Evolutionary conservation across 2,329 filamentous ascomycete genomes (phyloP).

Genomic region (Penicillium hordei): DNA sequence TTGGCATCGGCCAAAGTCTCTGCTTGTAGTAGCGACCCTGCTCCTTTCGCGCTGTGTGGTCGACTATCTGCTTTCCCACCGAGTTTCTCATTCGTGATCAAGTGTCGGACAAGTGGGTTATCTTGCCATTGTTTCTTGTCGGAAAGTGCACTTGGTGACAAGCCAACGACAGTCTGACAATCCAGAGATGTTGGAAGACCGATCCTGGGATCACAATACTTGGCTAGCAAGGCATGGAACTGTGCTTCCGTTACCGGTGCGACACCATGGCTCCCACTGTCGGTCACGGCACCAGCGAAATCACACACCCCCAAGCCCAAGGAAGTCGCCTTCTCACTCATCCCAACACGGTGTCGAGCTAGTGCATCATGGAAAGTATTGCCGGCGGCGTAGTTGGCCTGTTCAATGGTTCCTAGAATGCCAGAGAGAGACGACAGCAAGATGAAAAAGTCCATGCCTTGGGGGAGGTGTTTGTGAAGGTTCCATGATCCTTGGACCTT

Average conservation of each 20-base stretch:
- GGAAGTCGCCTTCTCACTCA: slow-evolving; percentile 19
- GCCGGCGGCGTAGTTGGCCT: slow-evolving; percentile 47
- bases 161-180: slow-evolving; percentile 1
- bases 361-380: slow-evolving; percentile 42
- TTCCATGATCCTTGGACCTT: slow-evolving; percentile 29
- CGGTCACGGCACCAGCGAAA: background rate
- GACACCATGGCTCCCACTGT: background rate
- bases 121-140: slow-evolving; percentile 1
- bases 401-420: slow-evolving; percentile 46
- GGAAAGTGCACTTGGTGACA: background rate
- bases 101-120: background rate
- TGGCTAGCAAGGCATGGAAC: slow-evolving; percentile 16
- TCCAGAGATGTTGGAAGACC: background rate
- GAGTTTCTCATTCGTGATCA: background rate
- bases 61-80: background rate
- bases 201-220: background rate
- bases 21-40: background rate
- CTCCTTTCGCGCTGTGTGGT: background rate
- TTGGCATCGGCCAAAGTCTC: slow-evolving; percentile 1
- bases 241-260: slow-evolving; percentile 13
- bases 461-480: slow-evolving; percentile 22
- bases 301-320: slow-evolving; percentile 26
- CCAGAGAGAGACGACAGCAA: slow-evolving; percentile 44
- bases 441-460: slow-evolving; percentile 44
- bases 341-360: slow-evolving; percentile 28